Conservation (phyloP, 768 basidiomycete species). For the Thelephora aurantiotincta region DNA sequence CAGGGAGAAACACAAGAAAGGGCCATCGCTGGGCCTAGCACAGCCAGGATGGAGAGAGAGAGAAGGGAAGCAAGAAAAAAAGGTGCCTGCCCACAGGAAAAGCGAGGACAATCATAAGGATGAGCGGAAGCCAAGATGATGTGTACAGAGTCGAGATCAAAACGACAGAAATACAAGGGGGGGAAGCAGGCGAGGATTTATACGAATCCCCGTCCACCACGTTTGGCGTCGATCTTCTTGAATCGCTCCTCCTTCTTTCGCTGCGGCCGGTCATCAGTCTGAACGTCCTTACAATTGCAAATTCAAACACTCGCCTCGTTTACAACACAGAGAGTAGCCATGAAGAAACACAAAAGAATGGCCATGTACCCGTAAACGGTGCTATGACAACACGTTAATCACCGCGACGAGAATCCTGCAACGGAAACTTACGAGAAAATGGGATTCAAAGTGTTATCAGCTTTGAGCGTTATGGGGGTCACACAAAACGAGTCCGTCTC, state of each 20-base stretch:
- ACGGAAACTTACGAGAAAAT: conserved; percentile 56
- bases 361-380: conserved; percentile 71
- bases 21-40: too few relatives aligned
- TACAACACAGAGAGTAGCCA: conserved; percentile 78
- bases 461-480: conserved; percentile 46
- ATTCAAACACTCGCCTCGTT: conserved; percentile 47
- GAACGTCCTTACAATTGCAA: not conserved
- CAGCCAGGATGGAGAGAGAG: too few relatives aligned
- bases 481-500: conserved; percentile 38
- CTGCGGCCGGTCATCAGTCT: conserved; percentile 21
- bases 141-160: too few relatives aligned
- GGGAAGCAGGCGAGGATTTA: conserved; percentile 21
- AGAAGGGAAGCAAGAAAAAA: too few relatives aligned
- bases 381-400: not conserved
- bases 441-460: conserved; percentile 64
- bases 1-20: too few relatives aligned
- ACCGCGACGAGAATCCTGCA: not conserved
- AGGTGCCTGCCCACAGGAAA: too few relatives aligned
- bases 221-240: conserved; percentile 80
- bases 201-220: conserved; percentile 78
- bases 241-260: conserved; percentile 73
- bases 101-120: too few relatives aligned
- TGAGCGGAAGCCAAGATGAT: too few relatives aligned
- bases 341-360: conserved; percentile 56
- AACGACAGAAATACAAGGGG: too few relatives aligned